Percentiles rank a stretch among this genome's conserved stretches.
phyloP scores from a whole-genome alignment of 805 yeast genomes.

The Candida succiphila region DNA sequence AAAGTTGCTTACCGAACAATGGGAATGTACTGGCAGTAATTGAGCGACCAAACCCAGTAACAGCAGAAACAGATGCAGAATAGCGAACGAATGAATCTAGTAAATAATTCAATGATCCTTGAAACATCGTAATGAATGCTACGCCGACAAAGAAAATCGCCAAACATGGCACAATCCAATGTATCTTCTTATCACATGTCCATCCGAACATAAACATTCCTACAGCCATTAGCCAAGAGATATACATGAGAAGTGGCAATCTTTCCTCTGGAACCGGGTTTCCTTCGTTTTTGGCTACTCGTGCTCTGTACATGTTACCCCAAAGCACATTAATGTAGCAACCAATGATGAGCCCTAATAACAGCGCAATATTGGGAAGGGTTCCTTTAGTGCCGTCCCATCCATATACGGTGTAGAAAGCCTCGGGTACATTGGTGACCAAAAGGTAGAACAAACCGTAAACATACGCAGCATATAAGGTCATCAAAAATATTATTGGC shows the following conservation, averaged over 20 bases:
- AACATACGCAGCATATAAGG: slow-evolving; percentile 38
- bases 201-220: slow-evolving; percentile 62
- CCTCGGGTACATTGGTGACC: slow-evolving; percentile 32
- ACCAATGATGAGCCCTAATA: slow-evolving; percentile 27
- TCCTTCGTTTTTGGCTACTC: slow-evolving; percentile 23
- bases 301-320: slow-evolving; percentile 7
- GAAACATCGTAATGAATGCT: slow-evolving; percentile 55
- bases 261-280: slow-evolving; percentile 51
- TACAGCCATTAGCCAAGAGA: slow-evolving; percentile 43
- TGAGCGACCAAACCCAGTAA: slow-evolving; percentile 60
- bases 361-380: slow-evolving; percentile 25
- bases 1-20: slow-evolving; percentile 51
- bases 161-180: slow-evolving; percentile 45
- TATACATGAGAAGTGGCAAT: slow-evolving; percentile 40
- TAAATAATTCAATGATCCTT: slow-evolving; percentile 55
- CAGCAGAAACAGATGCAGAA: slow-evolving; percentile 62
- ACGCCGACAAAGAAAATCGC: slow-evolving; percentile 54
- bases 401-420: slow-evolving; percentile 19
- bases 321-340: slow-evolving; percentile 23
- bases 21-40: slow-evolving; percentile 64
- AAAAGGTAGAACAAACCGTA: slow-evolving; percentile 37
- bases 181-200: slow-evolving; percentile 35
- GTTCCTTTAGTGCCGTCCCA: slow-evolving; percentile 23
- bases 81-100: slow-evolving; percentile 62
- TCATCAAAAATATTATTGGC: slow-evolving; percentile 32